Evolutionary conservation across 805 yeast species (phyloP), one percentile per base, ranked within the genome.

Genomic region (Metschnikowia continentalis): DNA sequence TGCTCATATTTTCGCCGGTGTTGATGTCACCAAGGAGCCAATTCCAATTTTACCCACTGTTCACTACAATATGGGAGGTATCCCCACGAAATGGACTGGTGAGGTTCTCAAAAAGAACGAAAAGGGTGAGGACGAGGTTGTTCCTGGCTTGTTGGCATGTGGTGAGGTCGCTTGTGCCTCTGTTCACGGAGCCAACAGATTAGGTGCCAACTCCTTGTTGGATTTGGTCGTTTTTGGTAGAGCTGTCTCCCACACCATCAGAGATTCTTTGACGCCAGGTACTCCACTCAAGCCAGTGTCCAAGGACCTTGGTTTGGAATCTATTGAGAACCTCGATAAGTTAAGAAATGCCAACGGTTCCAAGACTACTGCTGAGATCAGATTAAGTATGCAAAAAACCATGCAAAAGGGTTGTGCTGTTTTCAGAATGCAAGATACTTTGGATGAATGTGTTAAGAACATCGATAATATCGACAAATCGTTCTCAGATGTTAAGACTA

Each of bases 141-240:
- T 92, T 55, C 94, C 92, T 65, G 99, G 99, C 66, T 80, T 92
- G 61, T 80, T 82, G 70, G 97, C 99, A 14, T 90, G 97, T 78
- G 99, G 99, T 80, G 99, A 92, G 79, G 91, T 96, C 59, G 99
- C 97, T 42, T 92, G 97, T 82, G 98, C 96, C 56, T 90, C 97
- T 35, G 99, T 92, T 53, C 99, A 92, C 70, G 99, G 99, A 76
- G 99, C 99, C 57, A 92, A 92, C 82, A 90, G 99, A 80, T 81
- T 92, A 61, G 99, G 99, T 73, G 99, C 99, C 60, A 92, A 92
- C 83, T 94, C 99, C 10, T 78, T 92, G 64, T 83, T 92, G 65
- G 99, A 92, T 75, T 78, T 92, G 71, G 99, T 92, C 57, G 98
- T 92, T 57, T 92, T 92, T 66, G 99, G 99, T 66, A 89, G 99